These are phyloP conservation scores for Amoebophrya sp. DNA, from an alignment of 169 alveolate species.

Conservation along the genomic window DNA sequence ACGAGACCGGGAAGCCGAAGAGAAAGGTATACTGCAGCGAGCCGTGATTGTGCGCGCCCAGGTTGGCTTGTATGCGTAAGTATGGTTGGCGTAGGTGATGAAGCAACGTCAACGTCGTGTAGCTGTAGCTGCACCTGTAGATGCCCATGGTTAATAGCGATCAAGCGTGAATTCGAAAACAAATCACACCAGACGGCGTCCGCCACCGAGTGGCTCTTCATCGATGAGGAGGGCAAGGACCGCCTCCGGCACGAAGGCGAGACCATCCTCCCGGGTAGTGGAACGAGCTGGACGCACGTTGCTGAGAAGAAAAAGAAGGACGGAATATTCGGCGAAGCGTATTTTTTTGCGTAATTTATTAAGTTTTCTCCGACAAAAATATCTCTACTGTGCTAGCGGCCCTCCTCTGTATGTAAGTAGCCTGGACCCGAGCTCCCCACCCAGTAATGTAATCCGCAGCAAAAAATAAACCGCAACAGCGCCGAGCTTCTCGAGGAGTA, in stretches of 20 bases:
- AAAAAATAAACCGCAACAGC: background rate
- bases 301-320: background rate
- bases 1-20: background rate
- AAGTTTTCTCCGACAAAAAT: background rate
- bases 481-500: background rate
- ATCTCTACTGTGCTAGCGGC: background rate
- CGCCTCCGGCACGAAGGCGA: background rate
- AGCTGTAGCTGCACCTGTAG: background rate
- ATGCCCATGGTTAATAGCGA: background rate
- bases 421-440: background rate
- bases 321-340: background rate
- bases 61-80: background rate
- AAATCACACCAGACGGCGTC: background rate
- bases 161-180: background rate
- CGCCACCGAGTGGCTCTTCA: background rate
- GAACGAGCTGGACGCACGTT: background rate
- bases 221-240: background rate
- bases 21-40: background rate
- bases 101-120: too few relatives aligned
- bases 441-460: background rate
- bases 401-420: background rate
- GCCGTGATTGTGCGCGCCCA: background rate
- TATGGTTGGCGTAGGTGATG: too few relatives aligned
- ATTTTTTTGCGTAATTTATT: background rate
- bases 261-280: background rate